A percentile compares a stretch with the other conserved stretches of the same genome.
phyloP scores from a whole-genome alignment of 2,329 filamentous ascomycete species.

The Simplicillium aogashimaense region DNA sequence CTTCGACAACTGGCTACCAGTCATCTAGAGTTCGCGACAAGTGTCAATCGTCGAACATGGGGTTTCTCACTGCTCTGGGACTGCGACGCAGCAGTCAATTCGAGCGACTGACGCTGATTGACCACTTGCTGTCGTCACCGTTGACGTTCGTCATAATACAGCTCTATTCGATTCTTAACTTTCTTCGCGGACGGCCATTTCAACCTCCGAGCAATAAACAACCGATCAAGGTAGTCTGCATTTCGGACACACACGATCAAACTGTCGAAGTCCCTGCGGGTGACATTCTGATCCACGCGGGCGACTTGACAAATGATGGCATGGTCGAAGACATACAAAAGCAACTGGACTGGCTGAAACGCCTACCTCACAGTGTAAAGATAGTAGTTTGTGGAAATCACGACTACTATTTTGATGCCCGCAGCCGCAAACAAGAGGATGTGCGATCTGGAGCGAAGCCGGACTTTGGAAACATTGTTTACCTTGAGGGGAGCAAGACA shows the following conservation, averaged over 20 bases:
- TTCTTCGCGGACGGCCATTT: conserved; percentile 58
- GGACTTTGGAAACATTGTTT: conserved; percentile 59
- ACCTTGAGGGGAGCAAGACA: conserved; percentile 61
- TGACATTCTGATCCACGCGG: conserved; percentile 82
- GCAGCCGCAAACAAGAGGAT: conserved; percentile 48
- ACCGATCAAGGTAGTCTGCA: conserved; percentile 69
- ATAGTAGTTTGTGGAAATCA: conserved; percentile 82
- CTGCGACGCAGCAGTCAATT: conserved; percentile 36
- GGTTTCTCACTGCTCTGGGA: conserved; percentile 32
- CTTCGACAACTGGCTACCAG: no score
- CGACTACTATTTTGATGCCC: conserved; percentile 72
- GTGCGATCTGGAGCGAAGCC: conserved; percentile 39
- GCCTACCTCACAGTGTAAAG: conserved; percentile 68
- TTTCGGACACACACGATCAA: conserved; percentile 79
- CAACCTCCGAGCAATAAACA: conserved; percentile 41
- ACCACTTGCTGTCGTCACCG: conserved; percentile 59
- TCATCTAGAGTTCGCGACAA: no score
- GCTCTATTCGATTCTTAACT: conserved; percentile 54
- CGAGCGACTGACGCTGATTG: conserved; percentile 43
- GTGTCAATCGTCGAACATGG: conserved; percentile 21
- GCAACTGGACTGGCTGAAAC: conserved; percentile 75
- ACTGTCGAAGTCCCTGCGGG: conserved; percentile 56
- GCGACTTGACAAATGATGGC: conserved; percentile 71
- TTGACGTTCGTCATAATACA: conserved; percentile 52
- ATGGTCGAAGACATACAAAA: conserved; percentile 63